Base-by-base conservation (phyloP, 768 basidiomycete species). In the Rhodotorula kratochvilovae region DNA sequence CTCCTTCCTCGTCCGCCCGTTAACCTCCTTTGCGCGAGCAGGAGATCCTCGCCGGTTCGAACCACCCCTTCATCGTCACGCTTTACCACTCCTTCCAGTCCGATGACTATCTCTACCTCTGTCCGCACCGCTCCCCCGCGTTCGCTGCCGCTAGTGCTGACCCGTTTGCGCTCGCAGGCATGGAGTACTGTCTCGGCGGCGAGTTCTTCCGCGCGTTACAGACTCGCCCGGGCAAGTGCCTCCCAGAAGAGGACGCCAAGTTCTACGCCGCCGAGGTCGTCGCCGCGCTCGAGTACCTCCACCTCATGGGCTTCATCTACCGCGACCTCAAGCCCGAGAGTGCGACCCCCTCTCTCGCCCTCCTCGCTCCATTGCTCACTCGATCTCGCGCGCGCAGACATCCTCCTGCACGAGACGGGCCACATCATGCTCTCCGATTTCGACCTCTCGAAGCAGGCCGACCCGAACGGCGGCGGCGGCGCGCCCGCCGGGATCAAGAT, bases 341-440 rank as follows among this genome's bases (percentile, higher is more conserved):
- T 99, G 83, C 77, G 96, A 81, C n/a, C 3, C 43, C 3, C 13
- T 17, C 36, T 31, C 27, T 25, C 23, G 16, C 29, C 21, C 35
- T 16, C 8, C 13, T 39, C 33, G 13, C 33, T 12, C 62, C 29
- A 36, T 36, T 16, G 36, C 61, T 61, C 39, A 43, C 43, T 31
- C 17, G 19, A 25, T 8, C n/a, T n/a, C 65, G 68, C 65, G 27
- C 25, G 65, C 35, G 68, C 79, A 99, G 96, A 99, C 81, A 99
- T 99, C 78, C 84, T 99, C 27, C 84, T 99, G 61, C 96, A 99
- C 81, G 90, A 96, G 79, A 92, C 93, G 19, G 96, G 96, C 27
- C 96, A 99, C 82, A 97, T 99, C 78, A 97, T 98, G 95, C 82
- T 99, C 77, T 98, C 96, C 57, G 96, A 99, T 82, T 99, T 99